phyloP scores from a whole-genome alignment of 1,284 basidiomycete genomes.

The Puccinia brachypodii region DNA sequence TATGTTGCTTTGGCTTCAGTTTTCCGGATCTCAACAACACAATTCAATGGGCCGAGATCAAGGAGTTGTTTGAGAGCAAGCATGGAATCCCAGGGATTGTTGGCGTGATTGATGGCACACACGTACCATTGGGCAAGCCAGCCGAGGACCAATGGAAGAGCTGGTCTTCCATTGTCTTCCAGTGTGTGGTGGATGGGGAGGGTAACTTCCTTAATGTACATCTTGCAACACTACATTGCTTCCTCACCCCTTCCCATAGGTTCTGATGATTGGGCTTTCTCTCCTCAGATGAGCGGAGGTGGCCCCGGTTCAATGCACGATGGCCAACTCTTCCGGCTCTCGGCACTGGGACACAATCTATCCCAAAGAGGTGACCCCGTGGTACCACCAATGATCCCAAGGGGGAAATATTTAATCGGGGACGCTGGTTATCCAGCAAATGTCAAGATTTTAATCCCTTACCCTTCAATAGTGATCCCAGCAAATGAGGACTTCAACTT shows the following conservation, averaged over 20 bases:
- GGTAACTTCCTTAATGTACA: background rate
- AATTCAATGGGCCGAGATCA: background rate
- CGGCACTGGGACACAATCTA: background rate
- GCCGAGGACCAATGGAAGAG: background rate
- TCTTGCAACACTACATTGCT: background rate
- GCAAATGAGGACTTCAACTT: background rate
- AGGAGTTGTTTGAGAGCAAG: background rate
- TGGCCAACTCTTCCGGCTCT: background rate
- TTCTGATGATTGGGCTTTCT: background rate
- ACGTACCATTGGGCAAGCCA: background rate
- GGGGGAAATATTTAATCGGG: background rate
- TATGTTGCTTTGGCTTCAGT: too few relatives aligned
- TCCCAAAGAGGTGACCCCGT: background rate
- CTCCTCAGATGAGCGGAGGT: background rate
- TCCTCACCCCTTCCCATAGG: background rate
- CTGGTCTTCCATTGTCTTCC: background rate
- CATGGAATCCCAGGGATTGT: background rate
- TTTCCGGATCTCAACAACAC: background rate
- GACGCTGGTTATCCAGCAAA: background rate
- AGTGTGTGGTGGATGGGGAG: background rate
- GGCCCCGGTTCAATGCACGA: background rate
- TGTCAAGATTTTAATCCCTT: background rate
- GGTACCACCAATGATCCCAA: too few relatives aligned
- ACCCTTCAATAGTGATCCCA: background rate
- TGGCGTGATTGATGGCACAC: background rate